Conservation (phyloP, 345 rosid genomes). For the Eucalyptus curtisii region DNA sequence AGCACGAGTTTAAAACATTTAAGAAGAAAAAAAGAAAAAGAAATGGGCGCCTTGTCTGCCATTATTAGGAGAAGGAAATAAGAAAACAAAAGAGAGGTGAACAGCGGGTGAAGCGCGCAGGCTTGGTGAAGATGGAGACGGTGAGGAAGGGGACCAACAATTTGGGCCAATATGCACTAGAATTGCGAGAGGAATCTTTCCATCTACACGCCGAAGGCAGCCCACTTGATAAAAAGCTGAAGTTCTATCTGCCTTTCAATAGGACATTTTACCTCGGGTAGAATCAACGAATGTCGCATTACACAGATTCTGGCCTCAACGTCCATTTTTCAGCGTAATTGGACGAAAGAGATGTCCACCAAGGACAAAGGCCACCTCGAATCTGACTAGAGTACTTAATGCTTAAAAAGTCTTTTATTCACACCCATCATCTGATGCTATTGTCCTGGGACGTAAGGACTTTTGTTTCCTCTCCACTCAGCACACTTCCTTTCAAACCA, state of each 20-base stretch:
- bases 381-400: neutral
- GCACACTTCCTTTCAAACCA: neutral
- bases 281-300: too few relatives aligned
- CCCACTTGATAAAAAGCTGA: rapidly evolving
- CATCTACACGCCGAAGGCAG: too few relatives aligned
- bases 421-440: neutral
- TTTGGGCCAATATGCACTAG: neutral
- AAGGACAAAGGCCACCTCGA: neutral
- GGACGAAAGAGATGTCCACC: too few relatives aligned
- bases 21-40: rapidly evolving
- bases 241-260: too few relatives aligned
- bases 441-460: neutral
- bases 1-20: rapidly evolving
- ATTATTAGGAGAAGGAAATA: neutral
- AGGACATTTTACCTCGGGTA: too few relatives aligned
- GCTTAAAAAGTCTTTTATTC: neutral
- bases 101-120: neutral
- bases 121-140: neutral
- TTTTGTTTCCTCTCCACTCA: neutral
- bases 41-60: neutral
- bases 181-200: too few relatives aligned
- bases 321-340: too few relatives aligned
- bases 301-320: too few relatives aligned
- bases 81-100: neutral
- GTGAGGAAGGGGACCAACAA: neutral